phyloP scores from a whole-genome alignment of 2,329 filamentous ascomycete species.

The Pseudonectria foliicola region DNA sequence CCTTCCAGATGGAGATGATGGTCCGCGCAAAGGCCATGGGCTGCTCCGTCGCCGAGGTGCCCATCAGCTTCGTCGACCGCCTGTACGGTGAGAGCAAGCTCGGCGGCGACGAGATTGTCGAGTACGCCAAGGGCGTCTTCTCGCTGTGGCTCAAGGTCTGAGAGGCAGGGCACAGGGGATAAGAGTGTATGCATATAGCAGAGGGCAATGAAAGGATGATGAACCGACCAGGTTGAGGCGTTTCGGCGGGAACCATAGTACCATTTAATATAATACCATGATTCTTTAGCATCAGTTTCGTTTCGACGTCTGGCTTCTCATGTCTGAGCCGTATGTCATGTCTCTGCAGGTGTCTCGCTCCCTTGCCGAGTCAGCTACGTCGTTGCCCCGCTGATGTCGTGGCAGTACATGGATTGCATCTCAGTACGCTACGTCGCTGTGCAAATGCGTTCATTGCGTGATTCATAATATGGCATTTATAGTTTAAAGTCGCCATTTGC shows the following conservation, averaged over 20 bases:
- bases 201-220: slow-evolving; percentile 8
- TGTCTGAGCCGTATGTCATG: too few species aligned
- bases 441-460: too few species aligned
- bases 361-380: not conserved
- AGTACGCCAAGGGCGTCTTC: slow-evolving; percentile 85
- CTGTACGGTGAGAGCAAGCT: slow-evolving; percentile 94
- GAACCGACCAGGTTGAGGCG: slow-evolving; percentile 21
- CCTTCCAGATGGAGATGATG: slow-evolving; percentile 99
- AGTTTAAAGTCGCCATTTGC: slow-evolving; percentile 71
- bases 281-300: slow-evolving; percentile 14
- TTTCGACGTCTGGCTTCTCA: slow-evolving; percentile 1
- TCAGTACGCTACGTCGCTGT: too few species aligned
- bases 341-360: too few species aligned
- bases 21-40: slow-evolving; percentile 95
- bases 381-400: too few species aligned
- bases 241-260: slow-evolving; percentile 22
- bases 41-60: slow-evolving; percentile 87
- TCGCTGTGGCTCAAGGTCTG: slow-evolving; percentile 72
- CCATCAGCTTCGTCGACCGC: slow-evolving; percentile 92
- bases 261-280: slow-evolving; percentile 26
- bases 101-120: slow-evolving; percentile 89
- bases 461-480: too few species aligned
- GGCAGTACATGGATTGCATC: too few species aligned
- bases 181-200: slow-evolving; percentile 13
- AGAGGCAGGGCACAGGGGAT: slow-evolving; percentile 1